Conservation (phyloP, 2,329 filamentous ascomycete species). For the Xylaria sp. region DNA sequence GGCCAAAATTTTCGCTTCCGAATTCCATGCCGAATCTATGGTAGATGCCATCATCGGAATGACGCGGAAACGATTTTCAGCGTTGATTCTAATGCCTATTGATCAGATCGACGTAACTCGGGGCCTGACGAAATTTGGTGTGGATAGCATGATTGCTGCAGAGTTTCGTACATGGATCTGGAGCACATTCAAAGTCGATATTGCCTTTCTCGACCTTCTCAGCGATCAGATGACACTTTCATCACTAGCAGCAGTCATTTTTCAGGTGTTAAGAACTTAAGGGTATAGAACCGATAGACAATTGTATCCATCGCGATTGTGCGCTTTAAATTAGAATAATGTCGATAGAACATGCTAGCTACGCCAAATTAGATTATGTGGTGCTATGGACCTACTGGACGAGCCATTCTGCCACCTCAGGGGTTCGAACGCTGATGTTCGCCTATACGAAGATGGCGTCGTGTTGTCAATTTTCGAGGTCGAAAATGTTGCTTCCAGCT, state of each 20-base stretch:
- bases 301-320: neutral
- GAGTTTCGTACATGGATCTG: conserved; percentile 52
- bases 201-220: conserved; percentile 42
- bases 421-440: neutral
- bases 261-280: too few species aligned
- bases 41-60: conserved; percentile 26
- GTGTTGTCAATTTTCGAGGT: neutral
- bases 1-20: neutral
- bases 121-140: conserved; percentile 42
- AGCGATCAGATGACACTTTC: neutral
- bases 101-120: conserved; percentile 29
- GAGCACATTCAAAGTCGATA: conserved; percentile 47
- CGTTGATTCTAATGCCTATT: conserved; percentile 30
- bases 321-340: neutral
- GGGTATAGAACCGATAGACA: too few species aligned
- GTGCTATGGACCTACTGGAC: neutral
- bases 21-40: neutral
- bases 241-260: too few species aligned
- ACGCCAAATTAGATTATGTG: neutral
- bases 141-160: conserved; percentile 52
- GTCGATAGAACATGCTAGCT: neutral
- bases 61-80: conserved; percentile 25
- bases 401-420: neutral
- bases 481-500: neutral
- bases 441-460: neutral